Evolutionary conservation across 139 green algal species (phyloP).

Genomic region (Coelastrella sp.): DNA sequence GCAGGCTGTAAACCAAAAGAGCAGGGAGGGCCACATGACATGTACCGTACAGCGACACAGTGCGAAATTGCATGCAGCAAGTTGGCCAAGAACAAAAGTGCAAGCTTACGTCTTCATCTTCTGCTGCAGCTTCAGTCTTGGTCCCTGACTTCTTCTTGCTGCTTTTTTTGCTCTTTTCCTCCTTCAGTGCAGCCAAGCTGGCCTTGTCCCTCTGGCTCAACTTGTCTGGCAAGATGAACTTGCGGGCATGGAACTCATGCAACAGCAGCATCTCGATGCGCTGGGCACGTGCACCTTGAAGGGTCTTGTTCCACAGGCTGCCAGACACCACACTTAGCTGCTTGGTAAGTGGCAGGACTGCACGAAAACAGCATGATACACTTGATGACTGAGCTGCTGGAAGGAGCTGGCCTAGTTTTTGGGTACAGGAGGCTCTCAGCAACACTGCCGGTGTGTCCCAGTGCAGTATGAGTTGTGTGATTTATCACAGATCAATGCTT

Average conservation of each 20-base stretch:
- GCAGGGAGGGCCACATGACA: no score
- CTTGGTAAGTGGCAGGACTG: conserved; percentile 84
- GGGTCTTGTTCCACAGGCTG: conserved; percentile 83
- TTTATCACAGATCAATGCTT: no score
- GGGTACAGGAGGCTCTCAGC: no score
- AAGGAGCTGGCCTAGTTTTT: background rate
- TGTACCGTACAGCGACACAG: no score
- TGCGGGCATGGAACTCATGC: conserved; percentile 98
- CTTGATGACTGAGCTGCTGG: background rate
- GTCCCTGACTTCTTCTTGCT: conserved; percentile 65
- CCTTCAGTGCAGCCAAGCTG: background rate
- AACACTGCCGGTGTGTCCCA: no score
- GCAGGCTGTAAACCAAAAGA: no score
- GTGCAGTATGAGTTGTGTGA: no score
- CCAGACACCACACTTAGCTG: conserved; percentile 90
- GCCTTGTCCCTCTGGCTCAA: conserved; percentile 48
- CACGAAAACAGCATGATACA: background rate
- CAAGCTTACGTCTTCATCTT: conserved; percentile 34
- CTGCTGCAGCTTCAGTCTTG: conserved; percentile 21
- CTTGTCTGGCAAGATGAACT: conserved; percentile 98
- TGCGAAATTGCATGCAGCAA: no score
- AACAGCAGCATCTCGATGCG: conserved; percentile 99
- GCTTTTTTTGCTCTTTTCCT: conserved; percentile 37
- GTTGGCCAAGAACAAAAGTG: background rate
- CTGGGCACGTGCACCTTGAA: conserved; percentile 92